Evolutionary conservation across 352 stramenopile genomes (phyloP), one percentile per base, ranked within the genome.

Genomic region (Sclerospora graminicola): DNA sequence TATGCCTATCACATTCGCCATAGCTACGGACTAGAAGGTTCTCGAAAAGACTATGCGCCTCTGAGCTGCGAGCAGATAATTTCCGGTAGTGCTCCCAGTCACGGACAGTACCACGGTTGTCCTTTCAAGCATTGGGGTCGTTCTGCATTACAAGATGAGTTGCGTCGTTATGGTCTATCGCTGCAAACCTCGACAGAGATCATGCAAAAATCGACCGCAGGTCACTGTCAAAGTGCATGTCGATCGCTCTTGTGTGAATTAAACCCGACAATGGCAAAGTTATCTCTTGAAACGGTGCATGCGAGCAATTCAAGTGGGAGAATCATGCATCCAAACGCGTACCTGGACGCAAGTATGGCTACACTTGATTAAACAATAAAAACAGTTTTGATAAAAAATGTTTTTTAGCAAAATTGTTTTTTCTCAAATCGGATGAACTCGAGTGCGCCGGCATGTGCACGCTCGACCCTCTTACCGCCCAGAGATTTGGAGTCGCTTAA

Each of bases 1-100:
- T 89, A 92, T 44, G 66, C 77, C 4, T 94, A 94, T 43, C 69
- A 87, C 51, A 91, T 95, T 41, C 81, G 81, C 10, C 82, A 95
- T 54, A 86, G 67, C 54, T 93, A 93, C 42, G 83, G 83, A 0
- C 61, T 89, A 1, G 81, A 89, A 69, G 81, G 81, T 0, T 73
- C 67, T 10, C 64, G 78, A 8, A 83, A 74, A 43, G 67, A 89
- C 38, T 93, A 90, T 48, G 34, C 56, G 13, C 76, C 78, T 14
- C 42, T 78, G 7, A 46, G 67, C 29, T 93, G 81, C 38, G 30
- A 60, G 20, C 53, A 79, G 24, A 84, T 93, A 29, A 73, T 83
- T 28, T 42, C 52, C 1, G 55, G 63, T 2, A 33, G 47, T 4
- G 44, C 63, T 13, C 81, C 76, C 21, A 60, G 63, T 5, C 57